Base-by-base conservation (phyloP, 2,329 filamentous ascomycete species). In the Massarina eburnea region DNA sequence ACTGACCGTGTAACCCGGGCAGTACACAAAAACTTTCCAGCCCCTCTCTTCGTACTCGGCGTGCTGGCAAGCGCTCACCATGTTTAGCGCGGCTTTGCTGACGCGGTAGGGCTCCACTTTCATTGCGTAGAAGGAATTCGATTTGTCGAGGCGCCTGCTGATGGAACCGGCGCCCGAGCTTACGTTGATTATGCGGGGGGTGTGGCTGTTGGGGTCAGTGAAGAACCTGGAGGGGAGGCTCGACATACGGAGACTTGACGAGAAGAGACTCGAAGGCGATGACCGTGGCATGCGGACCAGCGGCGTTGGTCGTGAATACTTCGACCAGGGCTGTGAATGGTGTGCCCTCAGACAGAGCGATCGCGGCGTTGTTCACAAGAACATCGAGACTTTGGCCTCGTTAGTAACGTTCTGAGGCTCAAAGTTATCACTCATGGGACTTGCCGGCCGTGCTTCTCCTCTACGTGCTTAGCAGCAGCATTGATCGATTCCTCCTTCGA, bases 401-500 rank as follows among this genome's bases (percentile, higher is more conserved):
- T 26, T 41, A 19, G 9, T 36, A 9, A 26, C 7, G 21, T 5
- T 17, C 15, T 14, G 14, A 17, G 20, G 12, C 20, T 9, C 8
- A 14, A 8, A 7, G 10, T 3, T n/a, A 29, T 17, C 22, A 5
- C 9, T 18, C 33, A 15, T 21, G 26, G 29, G 19, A 33, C 42
- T 2, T 41, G 53, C 52, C 42, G 39, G 1, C 68, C 68, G 49
- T 68, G 53, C 30, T 53, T 52, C 12, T n/a, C 21, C 8, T 49
- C 20, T 1, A 65, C 62, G 3, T 50, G 35, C 19, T 60, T 44
- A 8, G 62, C 70, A 5, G 73, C 74, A 1, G 52, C 45, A 7
- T 45, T 43, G 48, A 78, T 72, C 36, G 71, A 73, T 6, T 61
- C 55, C 44, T 76, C 72, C 27, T 61, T 66, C 8, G 57, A 66